phyloP scores from a whole-genome alignment of 2,329 filamentous ascomycete genomes.

The Sporothrix protearum region DNA sequence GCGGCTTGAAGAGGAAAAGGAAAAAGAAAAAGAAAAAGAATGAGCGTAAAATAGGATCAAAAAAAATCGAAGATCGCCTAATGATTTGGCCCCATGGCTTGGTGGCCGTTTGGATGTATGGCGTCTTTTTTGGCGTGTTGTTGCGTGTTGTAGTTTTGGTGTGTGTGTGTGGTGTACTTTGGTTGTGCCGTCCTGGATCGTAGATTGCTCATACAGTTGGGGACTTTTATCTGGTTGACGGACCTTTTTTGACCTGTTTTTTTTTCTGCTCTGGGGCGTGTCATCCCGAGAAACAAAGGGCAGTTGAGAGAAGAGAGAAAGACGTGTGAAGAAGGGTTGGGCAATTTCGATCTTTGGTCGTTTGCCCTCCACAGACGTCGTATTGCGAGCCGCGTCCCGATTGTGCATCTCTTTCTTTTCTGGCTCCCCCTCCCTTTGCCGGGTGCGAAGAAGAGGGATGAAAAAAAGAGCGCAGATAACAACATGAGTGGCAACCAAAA shows the following conservation, averaged over 20 bases:
- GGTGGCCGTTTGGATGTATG: not conserved
- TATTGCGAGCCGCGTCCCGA: conserved; percentile 9
- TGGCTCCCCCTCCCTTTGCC: too few species aligned
- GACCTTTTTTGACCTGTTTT: not conserved
- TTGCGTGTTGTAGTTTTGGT: not conserved
- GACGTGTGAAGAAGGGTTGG: not conserved
- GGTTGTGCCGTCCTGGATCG: not conserved
- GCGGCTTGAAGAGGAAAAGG: too few species aligned
- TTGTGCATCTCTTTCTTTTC: not conserved
- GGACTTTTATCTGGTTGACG: too few species aligned
- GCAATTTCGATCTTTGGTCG: not conserved
- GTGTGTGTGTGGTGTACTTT: not conserved
- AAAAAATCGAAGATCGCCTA: not conserved
- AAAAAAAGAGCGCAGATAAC: not conserved
- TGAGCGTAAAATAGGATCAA: not conserved
- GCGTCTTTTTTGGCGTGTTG: not conserved
- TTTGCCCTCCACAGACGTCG: not conserved
- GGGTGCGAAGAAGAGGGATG: not conserved
- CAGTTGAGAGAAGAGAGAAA: not conserved
- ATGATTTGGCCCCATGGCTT: not conserved
- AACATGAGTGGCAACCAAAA: not conserved
- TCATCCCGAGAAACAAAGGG: not conserved
- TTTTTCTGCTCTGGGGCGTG: not conserved
- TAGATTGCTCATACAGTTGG: too few species aligned
- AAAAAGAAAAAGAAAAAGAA: not conserved